phyloP scores from a whole-genome alignment of 1,284 basidiomycete species.

The Cryptococcus sp. region DNA sequence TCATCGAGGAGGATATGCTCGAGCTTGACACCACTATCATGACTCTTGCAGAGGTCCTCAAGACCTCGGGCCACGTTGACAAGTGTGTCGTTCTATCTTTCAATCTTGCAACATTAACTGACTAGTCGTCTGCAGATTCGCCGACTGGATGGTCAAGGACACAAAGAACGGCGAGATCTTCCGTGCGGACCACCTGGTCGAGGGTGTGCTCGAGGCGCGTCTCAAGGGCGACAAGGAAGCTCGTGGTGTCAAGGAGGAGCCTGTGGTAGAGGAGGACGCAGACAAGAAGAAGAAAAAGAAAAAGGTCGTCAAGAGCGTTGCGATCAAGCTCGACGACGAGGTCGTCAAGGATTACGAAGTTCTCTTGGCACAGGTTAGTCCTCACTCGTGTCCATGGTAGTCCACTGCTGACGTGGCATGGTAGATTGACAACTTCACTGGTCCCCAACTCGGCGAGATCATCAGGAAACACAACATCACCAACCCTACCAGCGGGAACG shows the following conservation, averaged over 20 bases:
- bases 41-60: slow-evolving; percentile 93
- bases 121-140: slow-evolving; percentile 60
- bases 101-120: background rate
- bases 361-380: slow-evolving; percentile 77
- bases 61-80: slow-evolving; percentile 97
- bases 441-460: slow-evolving; percentile 83
- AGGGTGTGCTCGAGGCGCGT: slow-evolving; percentile 86
- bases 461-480: slow-evolving; percentile 80
- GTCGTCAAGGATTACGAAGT: slow-evolving; percentile 76
- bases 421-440: slow-evolving; percentile 94
- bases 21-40: slow-evolving; percentile 98
- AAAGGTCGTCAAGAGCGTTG: slow-evolving; percentile 73
- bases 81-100: slow-evolving; percentile 55
- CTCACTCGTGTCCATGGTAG: background rate
- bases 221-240: slow-evolving; percentile 91
- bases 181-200: slow-evolving; percentile 95
- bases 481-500: slow-evolving; percentile 91
- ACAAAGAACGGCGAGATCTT: slow-evolving; percentile 91
- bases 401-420: slow-evolving; percentile 4
- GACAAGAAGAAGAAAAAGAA: slow-evolving; percentile 80
- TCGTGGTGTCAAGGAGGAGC: slow-evolving; percentile 65
- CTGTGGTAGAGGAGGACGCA: slow-evolving; percentile 61
- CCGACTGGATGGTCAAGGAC: slow-evolving; percentile 99
- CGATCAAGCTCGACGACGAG: slow-evolving; percentile 76
- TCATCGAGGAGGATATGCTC: slow-evolving; percentile 98